These are phyloP conservation scores for Cryptococcus floricola DNA, from an alignment of 1,284 basidiomycete genomes.

Conservation along the genomic window DNA sequence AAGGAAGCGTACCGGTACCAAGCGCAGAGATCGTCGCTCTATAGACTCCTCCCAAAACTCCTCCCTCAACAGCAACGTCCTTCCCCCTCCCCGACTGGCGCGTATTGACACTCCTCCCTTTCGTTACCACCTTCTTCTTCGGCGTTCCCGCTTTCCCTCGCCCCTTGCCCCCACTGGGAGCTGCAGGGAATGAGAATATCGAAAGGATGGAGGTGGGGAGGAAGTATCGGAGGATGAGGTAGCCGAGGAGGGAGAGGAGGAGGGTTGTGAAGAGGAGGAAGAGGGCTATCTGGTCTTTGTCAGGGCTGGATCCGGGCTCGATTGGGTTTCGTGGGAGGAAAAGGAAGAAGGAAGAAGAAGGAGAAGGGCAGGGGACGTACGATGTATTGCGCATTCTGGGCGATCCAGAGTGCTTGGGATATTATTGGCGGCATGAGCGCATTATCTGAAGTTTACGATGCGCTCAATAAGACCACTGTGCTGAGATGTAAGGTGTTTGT, in stretches of 20 bases:
- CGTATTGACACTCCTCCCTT: not conserved
- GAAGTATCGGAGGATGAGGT: constrained; percentile 6
- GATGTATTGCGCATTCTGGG: not conserved
- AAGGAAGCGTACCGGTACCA: not conserved
- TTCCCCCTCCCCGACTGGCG: not conserved
- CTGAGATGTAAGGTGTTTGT: no score
- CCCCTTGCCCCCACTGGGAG: no score
- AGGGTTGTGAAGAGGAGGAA: constrained; percentile 4
- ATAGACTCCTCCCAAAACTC: not conserved
- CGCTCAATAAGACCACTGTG: no score
- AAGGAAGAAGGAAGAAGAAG: not conserved
- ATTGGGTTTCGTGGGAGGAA: not conserved
- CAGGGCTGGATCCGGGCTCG: not conserved
- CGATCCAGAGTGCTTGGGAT: not conserved
- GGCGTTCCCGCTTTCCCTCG: not conserved
- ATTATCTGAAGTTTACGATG: not conserved
- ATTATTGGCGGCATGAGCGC: not conserved
- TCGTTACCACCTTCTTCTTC: not conserved
- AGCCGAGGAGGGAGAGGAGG: constrained; percentile 6
- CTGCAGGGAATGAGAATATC: not conserved
- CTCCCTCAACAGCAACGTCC: not conserved
- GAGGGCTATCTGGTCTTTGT: constrained; percentile 6
- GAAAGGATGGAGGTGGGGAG: constrained; percentile 3
- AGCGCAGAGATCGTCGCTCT: not conserved
- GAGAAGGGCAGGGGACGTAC: not conserved